Conservation (phyloP, 208 protist genomes). For the Leishmania tropica region DNA sequence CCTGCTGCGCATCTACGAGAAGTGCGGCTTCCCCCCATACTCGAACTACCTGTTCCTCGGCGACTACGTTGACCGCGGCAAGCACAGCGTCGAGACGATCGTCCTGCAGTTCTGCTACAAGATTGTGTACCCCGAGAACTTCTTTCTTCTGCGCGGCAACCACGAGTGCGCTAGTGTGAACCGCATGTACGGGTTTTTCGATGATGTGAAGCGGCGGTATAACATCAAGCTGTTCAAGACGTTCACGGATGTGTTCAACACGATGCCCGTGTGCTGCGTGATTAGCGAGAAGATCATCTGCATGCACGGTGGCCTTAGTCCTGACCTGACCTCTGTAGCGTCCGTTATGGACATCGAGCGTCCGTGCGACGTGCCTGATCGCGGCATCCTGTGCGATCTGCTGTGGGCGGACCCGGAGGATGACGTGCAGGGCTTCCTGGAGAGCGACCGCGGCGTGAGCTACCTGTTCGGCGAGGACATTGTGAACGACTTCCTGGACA, state of each 20-base stretch:
- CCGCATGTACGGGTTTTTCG: constrained; percentile 99
- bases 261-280: constrained; percentile 98
- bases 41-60: constrained; percentile 99
- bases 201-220: constrained; percentile 96
- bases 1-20: constrained; percentile 98
- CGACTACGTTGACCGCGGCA: constrained; percentile 99
- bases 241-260: constrained; percentile 99
- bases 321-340: constrained; percentile 97
- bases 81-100: constrained; percentile 95
- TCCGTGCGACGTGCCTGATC: constrained; percentile 99
- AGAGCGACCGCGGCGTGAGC: constrained; percentile 98
- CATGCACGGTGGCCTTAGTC: constrained; percentile 98
- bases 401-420: constrained; percentile 98
- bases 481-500: constrained; percentile 97
- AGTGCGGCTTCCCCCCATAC: constrained; percentile 98
- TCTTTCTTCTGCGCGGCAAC: constrained; percentile 99
- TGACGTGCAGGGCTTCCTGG: constrained; percentile 81
- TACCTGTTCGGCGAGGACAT: constrained; percentile 98
- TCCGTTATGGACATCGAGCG: too few relatives aligned
- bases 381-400: constrained; percentile 99
- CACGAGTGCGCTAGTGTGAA: constrained; percentile 99
- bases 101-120: constrained; percentile 95
- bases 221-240: constrained; percentile 98
- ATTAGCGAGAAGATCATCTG: constrained; percentile 99
- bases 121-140: constrained; percentile 97